Evolutionary conservation across 371 early-diverging fungal genomes (phyloP).

Genomic region (Phascolomyces articulosus): DNA sequence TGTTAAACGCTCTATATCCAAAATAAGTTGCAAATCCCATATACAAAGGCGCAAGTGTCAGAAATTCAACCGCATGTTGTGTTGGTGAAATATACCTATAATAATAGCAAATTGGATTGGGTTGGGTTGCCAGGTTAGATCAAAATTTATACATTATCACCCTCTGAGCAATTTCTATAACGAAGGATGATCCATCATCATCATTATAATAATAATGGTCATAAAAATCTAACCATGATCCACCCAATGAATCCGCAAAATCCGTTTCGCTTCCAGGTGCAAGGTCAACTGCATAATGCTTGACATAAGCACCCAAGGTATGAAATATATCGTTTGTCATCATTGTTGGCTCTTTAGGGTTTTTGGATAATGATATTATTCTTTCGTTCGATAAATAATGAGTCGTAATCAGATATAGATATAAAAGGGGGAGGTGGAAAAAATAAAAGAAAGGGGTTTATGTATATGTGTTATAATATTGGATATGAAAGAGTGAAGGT

Average conservation of each 20-base stretch:
- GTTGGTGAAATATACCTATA: slow-evolving; percentile 57
- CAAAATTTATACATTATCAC: neutral
- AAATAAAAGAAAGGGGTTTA: neutral
- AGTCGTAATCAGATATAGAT: neutral
- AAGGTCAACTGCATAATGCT: slow-evolving; percentile 31
- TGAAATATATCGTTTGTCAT: neutral
- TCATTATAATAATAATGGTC: too few species aligned
- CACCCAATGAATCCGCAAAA: slow-evolving; percentile 46
- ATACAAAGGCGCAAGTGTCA: slow-evolving; percentile 49
- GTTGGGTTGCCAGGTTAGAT: neutral
- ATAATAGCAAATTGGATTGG: slow-evolving; percentile 5
- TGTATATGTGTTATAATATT: too few species aligned
- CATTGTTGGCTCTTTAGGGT: neutral
- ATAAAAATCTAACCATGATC: slow-evolving; percentile 46
- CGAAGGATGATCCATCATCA: too few species aligned
- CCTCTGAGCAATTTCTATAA: too few species aligned
- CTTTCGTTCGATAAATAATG: neutral
- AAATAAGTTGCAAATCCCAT: slow-evolving; percentile 38
- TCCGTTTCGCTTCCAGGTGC: slow-evolving; percentile 33
- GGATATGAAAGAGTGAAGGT: too few species aligned
- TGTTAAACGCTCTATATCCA: slow-evolving; percentile 40
- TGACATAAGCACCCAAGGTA: slow-evolving; percentile 22
- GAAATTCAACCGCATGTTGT: slow-evolving; percentile 57
- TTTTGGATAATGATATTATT: too few species aligned
- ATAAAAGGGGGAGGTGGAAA: neutral